A percentile compares a stretch with the other conserved stretches of the same genome.
These are phyloP conservation scores for Nannochloris sp. DNA, from an alignment of 139 green algal species.

Conservation along the genomic window DNA sequence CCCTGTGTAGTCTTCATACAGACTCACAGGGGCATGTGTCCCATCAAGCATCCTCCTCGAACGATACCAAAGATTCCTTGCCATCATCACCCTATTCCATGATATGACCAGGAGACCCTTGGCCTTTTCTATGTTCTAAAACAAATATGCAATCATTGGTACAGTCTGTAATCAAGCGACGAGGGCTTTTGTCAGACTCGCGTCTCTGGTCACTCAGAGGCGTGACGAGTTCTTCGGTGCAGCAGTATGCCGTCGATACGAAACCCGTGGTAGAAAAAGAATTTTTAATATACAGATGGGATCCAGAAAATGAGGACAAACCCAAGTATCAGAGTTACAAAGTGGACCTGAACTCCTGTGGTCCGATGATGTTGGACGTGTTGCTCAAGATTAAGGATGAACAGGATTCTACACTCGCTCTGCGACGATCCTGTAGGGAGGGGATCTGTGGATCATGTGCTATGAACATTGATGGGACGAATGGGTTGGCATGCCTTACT, in stretches of 20 bases:
- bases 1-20: too few relatives aligned
- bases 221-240: neutral
- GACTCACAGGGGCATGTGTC: too few relatives aligned
- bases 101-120: too few relatives aligned
- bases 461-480: conserved; percentile 98
- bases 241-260: neutral
- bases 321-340: conserved; percentile 88
- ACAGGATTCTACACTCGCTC: conserved; percentile 78
- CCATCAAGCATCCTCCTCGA: too few relatives aligned
- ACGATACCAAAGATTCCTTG: too few relatives aligned
- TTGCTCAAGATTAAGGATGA: conserved; percentile 99
- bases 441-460: conserved; percentile 97
- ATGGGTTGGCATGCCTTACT: conserved; percentile 91
- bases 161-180: too few relatives aligned
- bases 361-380: conserved; percentile 98
- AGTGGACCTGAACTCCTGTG: conserved; percentile 83
- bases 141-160: too few relatives aligned
- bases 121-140: too few relatives aligned
- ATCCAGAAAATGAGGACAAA: conserved; percentile 69
- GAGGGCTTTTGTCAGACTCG: neutral
- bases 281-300: conserved; percentile 88
- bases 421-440: conserved; percentile 92
- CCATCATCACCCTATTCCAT: too few relatives aligned
- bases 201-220: neutral
- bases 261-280: conserved; percentile 66